A percentile compares a stretch with the other conserved stretches of the same genome.
Evolutionary conservation across 2,329 filamentous ascomycete species (phyloP).

Genomic region (Penicillium sp.): DNA sequence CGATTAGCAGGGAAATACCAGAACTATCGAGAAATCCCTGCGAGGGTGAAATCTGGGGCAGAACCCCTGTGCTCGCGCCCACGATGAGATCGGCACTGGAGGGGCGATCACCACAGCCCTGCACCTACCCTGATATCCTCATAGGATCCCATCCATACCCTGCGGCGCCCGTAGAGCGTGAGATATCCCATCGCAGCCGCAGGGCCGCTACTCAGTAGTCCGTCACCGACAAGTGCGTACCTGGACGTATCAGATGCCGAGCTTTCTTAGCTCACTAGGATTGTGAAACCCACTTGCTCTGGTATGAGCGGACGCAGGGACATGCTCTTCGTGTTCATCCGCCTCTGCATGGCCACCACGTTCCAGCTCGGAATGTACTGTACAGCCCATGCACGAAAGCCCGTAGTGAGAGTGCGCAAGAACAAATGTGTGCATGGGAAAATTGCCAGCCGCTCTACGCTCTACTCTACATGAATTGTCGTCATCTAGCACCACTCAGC

Average conservation of each 20-base stretch:
- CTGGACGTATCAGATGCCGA: background rate
- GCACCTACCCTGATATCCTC: no score
- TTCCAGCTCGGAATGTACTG: background rate
- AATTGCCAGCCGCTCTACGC: no score
- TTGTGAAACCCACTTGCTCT: background rate
- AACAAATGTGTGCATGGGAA: no score
- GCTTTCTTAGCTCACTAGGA: background rate
- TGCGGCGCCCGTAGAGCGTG: constrained; percentile 2
- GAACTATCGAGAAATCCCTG: background rate
- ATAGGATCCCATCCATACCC: background rate
- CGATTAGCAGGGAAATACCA: background rate
- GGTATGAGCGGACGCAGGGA: background rate
- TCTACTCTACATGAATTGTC: background rate
- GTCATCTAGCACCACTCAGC: background rate
- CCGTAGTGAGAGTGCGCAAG: background rate
- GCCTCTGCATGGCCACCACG: background rate
- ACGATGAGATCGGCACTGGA: constrained; percentile 8
- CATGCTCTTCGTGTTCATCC: background rate
- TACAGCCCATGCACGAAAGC: background rate
- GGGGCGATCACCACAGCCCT: constrained; percentile 5
- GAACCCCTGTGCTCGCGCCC: constrained; percentile 8
- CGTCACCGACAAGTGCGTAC: background rate
- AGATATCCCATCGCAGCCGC: background rate
- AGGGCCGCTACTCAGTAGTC: background rate
- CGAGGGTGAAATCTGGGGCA: constrained; percentile 2